phyloP scores from a whole-genome alignment of 306 rosid genomes.

The Rosa multiflora region DNA sequence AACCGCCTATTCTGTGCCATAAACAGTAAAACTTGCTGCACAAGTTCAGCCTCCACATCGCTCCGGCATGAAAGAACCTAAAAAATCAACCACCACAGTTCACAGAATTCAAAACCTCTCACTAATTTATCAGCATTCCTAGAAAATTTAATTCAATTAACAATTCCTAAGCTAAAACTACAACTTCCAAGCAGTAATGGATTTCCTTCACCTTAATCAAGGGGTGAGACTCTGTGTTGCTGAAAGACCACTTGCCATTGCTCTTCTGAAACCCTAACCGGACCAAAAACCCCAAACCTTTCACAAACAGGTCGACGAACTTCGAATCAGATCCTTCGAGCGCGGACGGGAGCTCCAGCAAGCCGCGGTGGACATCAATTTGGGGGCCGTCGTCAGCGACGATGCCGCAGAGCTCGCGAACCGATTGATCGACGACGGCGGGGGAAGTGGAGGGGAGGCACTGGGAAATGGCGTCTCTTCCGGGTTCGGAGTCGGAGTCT shows the following conservation, averaged over 20 bases:
- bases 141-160: not conserved
- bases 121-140: not conserved
- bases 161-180: conserved; percentile 1
- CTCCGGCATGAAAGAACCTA: conserved; percentile 67
- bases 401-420: conserved; percentile 81
- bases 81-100: conserved; percentile 7
- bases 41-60: conserved; percentile 75
- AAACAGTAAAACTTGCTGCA: conserved; percentile 73
- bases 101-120: conserved; percentile 17
- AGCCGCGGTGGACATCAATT: conserved; percentile 38
- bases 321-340: conserved; percentile 62
- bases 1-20: conserved; percentile 51
- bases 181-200: not conserved
- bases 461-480: conserved; percentile 61
- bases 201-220: conserved; percentile 56
- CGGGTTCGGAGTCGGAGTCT: conserved; percentile 71
- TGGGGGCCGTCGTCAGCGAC: conserved; percentile 42
- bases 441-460: conserved; percentile 69
- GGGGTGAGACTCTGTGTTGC: conserved; percentile 53
- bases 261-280: conserved; percentile 56
- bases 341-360: conserved; percentile 75
- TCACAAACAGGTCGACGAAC: conserved; percentile 59
- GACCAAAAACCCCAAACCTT: conserved; percentile 68
- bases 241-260: conserved; percentile 43
- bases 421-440: conserved; percentile 74